Evolutionary conservation across 2,329 filamentous ascomycete genomes (phyloP).

Genomic region (Metarhizium guizhouense): DNA sequence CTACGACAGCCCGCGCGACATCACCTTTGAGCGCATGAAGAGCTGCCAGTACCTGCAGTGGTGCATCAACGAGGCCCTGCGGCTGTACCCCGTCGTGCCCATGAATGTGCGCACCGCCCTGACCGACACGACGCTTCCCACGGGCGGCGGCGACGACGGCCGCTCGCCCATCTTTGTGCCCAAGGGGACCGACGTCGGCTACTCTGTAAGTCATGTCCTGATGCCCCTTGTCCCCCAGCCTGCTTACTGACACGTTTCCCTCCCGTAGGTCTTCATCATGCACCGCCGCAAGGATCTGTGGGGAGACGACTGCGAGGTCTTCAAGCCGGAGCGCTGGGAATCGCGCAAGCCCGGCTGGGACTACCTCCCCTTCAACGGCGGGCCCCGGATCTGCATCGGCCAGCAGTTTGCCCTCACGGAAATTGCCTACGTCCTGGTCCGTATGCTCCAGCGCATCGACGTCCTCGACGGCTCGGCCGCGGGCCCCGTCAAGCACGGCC

Average conservation of each 20-base stretch:
- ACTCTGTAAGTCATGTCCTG: constrained; percentile 13
- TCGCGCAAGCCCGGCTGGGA: constrained; percentile 16
- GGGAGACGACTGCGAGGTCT: constrained; percentile 29
- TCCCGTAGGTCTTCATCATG: constrained; percentile 22
- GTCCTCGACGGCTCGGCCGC: constrained; percentile 11
- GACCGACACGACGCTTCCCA: constrained; percentile 38
- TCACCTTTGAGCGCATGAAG: constrained; percentile 16
- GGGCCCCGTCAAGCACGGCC: constrained; percentile 11
- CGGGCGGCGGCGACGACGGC: constrained; percentile 40
- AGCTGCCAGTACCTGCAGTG: constrained; percentile 16
- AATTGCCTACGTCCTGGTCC: constrained; percentile 13
- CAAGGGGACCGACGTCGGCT: constrained; percentile 35
- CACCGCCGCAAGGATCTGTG: constrained; percentile 29
- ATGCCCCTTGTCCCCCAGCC: not conserved
- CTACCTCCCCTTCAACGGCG: constrained; percentile 18
- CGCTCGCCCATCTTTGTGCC: constrained; percentile 37
- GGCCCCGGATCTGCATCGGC: constrained; percentile 19
- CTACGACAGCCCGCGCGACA: constrained; percentile 16
- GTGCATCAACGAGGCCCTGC: constrained; percentile 14
- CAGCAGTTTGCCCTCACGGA: constrained; percentile 19
- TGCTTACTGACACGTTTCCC: not conserved
- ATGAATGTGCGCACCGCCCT: constrained; percentile 14
- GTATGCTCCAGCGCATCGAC: constrained; percentile 14
- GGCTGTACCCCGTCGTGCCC: constrained; percentile 15
- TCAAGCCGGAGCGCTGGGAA: constrained; percentile 31